Evolutionary conservation across 495 filamentous ascomycete species (phyloP).

Genomic region (Penicillium bialowiezense): DNA sequence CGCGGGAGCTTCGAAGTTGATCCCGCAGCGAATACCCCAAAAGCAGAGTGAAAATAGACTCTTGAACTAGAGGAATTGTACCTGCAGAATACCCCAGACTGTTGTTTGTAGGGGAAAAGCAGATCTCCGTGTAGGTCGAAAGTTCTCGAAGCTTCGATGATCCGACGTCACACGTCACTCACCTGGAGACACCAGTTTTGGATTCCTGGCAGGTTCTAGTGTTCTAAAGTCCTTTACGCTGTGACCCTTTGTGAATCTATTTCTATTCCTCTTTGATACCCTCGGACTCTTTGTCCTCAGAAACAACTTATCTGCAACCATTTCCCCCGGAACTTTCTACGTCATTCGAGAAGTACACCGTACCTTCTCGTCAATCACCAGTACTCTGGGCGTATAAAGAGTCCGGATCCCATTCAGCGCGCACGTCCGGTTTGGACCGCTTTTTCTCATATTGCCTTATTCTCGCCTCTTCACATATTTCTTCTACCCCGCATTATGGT

Average conservation of each 20-base stretch:
- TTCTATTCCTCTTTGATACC: neutral
- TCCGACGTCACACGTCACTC: conserved; percentile 36
- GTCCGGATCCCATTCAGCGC: conserved; percentile 9
- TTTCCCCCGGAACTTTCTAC: conserved; percentile 35
- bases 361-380: neutral
- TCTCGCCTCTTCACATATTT: conserved; percentile 12
- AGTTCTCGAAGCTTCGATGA: conserved; percentile 38
- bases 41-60: too few species aligned
- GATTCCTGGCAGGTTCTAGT: neutral
- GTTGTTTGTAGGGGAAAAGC: neutral
- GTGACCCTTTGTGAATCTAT: too few species aligned
- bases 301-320: neutral
- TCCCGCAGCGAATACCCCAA: neutral
- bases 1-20: neutral
- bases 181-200: conserved; percentile 11
- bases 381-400: neutral
- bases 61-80: neutral
- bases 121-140: conserved; percentile 23
- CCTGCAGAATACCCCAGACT: neutral
- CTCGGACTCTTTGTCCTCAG: neutral
- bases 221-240: neutral
- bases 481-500: conserved; percentile 57
- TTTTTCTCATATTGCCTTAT: neutral
- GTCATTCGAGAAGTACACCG: conserved; percentile 34
- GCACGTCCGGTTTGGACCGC: neutral